Evolutionary conservation across 345 rosid genomes (phyloP).

Genomic region (Lumnitzera racemosa): DNA sequence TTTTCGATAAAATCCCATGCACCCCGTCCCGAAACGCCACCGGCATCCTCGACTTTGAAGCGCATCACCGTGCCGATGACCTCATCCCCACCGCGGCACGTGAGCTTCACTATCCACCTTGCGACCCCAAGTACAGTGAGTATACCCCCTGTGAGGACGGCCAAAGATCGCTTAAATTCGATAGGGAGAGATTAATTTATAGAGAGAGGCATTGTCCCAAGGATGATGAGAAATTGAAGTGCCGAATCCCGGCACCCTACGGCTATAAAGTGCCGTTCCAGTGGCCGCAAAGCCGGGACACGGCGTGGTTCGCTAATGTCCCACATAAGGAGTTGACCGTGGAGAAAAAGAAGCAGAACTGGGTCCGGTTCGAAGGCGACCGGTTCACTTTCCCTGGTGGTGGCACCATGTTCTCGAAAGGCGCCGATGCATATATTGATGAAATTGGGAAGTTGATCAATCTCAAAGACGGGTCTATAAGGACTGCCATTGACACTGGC

Average conservation of each 20-base stretch:
- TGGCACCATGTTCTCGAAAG: constrained; percentile 91
- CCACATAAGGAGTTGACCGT: constrained; percentile 83
- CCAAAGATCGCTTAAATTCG: constrained; percentile 45
- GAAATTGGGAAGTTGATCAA: constrained; percentile 71
- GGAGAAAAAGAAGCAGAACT: constrained; percentile 87
- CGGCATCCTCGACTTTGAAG: constrained; percentile 35
- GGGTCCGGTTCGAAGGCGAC: constrained; percentile 64
- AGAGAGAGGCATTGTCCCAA: constrained; percentile 82
- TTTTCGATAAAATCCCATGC: constrained; percentile 7
- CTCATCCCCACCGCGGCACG: constrained; percentile 32
- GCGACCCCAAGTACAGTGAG: constrained; percentile 41
- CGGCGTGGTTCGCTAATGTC: constrained; percentile 81
- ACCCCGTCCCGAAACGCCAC: not conserved
- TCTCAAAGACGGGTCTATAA: constrained; percentile 70
- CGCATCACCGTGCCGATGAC: constrained; percentile 49
- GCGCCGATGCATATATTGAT: constrained; percentile 79
- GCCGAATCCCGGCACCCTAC: constrained; percentile 72
- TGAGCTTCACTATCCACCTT: constrained; percentile 44
- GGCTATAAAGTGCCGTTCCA: constrained; percentile 68
- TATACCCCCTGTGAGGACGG: constrained; percentile 79
- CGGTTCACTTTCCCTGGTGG: constrained; percentile 87
- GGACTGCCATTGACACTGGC: constrained; percentile 95
- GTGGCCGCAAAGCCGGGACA: constrained; percentile 89
- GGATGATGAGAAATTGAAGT: constrained; percentile 35
- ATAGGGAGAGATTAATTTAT: constrained; percentile 47